Base-by-base conservation (phyloP, 495 filamentous ascomycete genomes). In the Talaromyces adpressus region DNA sequence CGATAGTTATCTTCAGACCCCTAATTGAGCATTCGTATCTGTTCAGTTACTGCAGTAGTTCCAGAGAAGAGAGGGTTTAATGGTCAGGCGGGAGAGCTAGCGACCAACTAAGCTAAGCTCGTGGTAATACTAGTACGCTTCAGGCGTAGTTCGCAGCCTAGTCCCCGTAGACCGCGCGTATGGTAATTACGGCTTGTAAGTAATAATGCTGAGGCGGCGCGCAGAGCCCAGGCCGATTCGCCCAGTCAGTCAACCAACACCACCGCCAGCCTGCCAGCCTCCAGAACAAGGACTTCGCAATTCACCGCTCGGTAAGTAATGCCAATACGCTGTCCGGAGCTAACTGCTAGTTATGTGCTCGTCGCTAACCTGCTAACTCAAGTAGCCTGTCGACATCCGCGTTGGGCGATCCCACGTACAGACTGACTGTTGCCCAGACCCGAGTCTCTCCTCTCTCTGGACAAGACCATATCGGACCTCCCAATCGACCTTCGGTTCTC, bases 111-210 rank as follows among this genome's bases (percentile, higher is more conserved):
- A 53, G 51, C 18, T 23, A 53, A 16, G 29, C 51, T 53, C 51
- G 51, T 53, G 51, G 51, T 53, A 53, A 53, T 56, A 56, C 52
- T 56, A 56, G 27, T 29, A 56, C 52, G 20, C n/a, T 9, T 56
- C 52, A 29, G 52, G n/a, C 23, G 23, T 56, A 56, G 52, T 6
- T 6, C 52, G 4, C 20, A 25, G 18, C 8, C 49, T 53, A 53
- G 49, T 25, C 18, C 6, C 49, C 6, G 23, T 23, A 9, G 23
- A 51, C 23, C 11, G 52, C 52, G 23, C 36, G 52, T 56, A 56
- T 29, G 52, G 52, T 56, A 56, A 56, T 56, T 56, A 56, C 52
- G 52, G 22, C 52, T 56, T 56, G 52, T 56, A 56, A 27, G 52
- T 56, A 56, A 56, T 56, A 56, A 56, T 27, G 11, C 18, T 54